Evolutionary conservation across 2,329 filamentous ascomycete species (phyloP).

Genomic region (Aspergillus oerlinghausenensis): DNA sequence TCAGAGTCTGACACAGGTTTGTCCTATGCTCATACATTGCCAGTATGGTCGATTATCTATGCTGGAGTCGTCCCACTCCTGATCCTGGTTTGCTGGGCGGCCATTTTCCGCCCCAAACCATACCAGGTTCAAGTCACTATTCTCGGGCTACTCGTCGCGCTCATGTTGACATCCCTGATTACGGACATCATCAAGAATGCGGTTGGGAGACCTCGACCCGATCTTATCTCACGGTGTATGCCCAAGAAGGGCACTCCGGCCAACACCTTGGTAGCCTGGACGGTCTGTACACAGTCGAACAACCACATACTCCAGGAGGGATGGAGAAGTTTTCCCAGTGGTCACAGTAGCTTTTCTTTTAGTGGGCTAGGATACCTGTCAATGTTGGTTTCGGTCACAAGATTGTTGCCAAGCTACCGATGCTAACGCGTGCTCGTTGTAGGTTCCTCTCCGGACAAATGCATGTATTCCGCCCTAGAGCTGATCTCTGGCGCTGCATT

Average conservation of each 20-base stretch:
- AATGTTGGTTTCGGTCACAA: slow-evolving; percentile 29
- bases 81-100: slow-evolving; percentile 62
- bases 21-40: slow-evolving; percentile 3
- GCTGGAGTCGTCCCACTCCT: slow-evolving; percentile 67
- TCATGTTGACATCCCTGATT: slow-evolving; percentile 74
- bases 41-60: slow-evolving; percentile 70
- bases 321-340: slow-evolving; percentile 61
- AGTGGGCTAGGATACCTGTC: slow-evolving; percentile 57
- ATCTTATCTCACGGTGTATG: slow-evolving; percentile 82
- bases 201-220: slow-evolving; percentile 76
- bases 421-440: neutral
- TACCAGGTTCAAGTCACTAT: slow-evolving; percentile 84
- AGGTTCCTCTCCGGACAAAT: slow-evolving; percentile 52
- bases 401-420: neutral
- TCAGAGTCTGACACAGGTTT: neutral
- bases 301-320: slow-evolving; percentile 59
- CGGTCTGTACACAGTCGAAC: slow-evolving; percentile 46
- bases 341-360: slow-evolving; percentile 60
- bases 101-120: slow-evolving; percentile 55
- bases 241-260: slow-evolving; percentile 57
- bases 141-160: slow-evolving; percentile 70
- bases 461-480: slow-evolving; percentile 54
- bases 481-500: slow-evolving; percentile 53
- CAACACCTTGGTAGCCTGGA: slow-evolving; percentile 48
- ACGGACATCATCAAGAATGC: slow-evolving; percentile 91